Conservation (phyloP, 1,284 basidiomycete genomes). For the Afroboletus lepidellus region DNA sequence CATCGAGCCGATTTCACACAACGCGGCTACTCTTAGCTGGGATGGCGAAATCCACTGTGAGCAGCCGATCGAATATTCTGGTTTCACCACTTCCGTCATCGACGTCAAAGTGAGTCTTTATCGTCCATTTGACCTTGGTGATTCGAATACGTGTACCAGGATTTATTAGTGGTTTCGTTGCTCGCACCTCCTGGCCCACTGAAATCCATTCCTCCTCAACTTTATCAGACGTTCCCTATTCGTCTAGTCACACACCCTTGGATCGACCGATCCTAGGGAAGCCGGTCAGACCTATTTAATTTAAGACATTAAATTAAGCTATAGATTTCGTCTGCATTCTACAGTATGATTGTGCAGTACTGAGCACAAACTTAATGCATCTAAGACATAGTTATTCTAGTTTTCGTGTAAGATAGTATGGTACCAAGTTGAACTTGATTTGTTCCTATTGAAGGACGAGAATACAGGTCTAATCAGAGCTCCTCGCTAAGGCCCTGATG, state of each 20-base stretch:
- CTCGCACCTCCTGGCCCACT: slow-evolving; percentile 30
- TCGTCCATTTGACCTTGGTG: not conserved
- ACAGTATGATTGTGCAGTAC: not conserved
- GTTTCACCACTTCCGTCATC: slow-evolving; percentile 39
- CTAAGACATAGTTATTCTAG: not conserved
- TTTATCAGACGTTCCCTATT: slow-evolving; percentile 47
- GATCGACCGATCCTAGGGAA: slow-evolving; percentile 31
- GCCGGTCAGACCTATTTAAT: slow-evolving; percentile 9
- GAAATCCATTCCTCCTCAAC: slow-evolving; percentile 32
- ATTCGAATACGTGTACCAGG: slow-evolving; percentile 37
- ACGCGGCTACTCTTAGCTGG: slow-evolving; percentile 36
- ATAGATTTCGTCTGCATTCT: not conserved
- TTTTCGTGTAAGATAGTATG: not conserved
- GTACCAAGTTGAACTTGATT: too few relatives aligned
- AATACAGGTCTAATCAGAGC: too few relatives aligned
- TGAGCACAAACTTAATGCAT: not conserved
- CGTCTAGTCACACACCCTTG: slow-evolving; percentile 52
- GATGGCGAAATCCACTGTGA: slow-evolving; percentile 42
- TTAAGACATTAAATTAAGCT: slow-evolving; percentile 18
- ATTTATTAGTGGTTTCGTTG: slow-evolving; percentile 49
- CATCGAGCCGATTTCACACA: slow-evolving; percentile 14
- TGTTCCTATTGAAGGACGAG: too few relatives aligned
- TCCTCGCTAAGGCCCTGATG: too few relatives aligned
- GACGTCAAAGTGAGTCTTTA: slow-evolving; percentile 30
- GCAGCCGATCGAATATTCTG: slow-evolving; percentile 34